Conservation (phyloP, 345 rosid species). For the Aquilaria malaccensis region DNA sequence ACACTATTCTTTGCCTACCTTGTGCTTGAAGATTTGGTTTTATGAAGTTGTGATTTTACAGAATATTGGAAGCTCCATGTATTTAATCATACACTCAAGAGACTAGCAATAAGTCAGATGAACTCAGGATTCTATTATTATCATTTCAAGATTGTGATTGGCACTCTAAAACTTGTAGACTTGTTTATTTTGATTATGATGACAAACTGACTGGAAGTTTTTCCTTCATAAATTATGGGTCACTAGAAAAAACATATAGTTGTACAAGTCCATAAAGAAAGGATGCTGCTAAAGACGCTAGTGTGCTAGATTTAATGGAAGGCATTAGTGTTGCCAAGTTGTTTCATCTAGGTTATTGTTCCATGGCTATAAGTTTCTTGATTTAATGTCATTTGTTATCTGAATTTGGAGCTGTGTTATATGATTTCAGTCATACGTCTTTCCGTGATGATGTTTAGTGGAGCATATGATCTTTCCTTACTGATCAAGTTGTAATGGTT, state of each 20-base stretch:
- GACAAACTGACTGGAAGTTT: too few species aligned
- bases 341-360: neutral
- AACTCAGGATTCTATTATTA: too few species aligned
- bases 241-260: neutral
- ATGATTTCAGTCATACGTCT: neutral
- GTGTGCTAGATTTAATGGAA: neutral
- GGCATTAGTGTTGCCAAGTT: neutral
- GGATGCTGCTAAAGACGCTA: neutral
- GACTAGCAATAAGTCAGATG: neutral
- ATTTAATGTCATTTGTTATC: neutral
- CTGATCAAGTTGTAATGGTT: neutral
- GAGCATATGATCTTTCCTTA: neutral
- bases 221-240: neutral
- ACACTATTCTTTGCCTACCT: constrained; percentile 2
- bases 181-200: neutral
- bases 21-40: neutral
- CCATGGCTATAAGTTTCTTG: neutral
- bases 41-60: rapidly evolving
- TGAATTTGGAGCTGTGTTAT: neutral
- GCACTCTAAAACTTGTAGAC: neutral
- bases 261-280: neutral
- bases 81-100: neutral
- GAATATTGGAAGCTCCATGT: neutral
- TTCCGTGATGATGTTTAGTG: neutral
- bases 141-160: neutral